A percentile compares a stretch with the other conserved stretches of the same genome.
Evolutionary conservation across 257 asterid genomes (phyloP).

Genomic region (Cordia subcordata): DNA sequence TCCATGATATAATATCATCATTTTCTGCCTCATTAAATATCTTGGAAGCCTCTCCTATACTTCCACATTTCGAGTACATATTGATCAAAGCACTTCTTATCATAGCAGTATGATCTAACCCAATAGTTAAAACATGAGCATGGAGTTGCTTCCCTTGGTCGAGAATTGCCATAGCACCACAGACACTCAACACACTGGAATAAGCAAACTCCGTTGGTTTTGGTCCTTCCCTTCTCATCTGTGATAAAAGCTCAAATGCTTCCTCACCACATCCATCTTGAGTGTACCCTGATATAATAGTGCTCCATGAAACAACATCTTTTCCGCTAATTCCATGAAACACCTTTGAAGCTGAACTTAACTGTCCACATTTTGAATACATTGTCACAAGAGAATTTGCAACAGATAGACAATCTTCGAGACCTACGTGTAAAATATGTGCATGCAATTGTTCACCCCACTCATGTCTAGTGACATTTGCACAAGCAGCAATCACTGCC

Average conservation of each 20-base stretch:
- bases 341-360: conserved; percentile 37
- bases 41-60: conserved; percentile 52
- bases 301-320: conserved; percentile 87
- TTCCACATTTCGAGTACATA: conserved; percentile 90
- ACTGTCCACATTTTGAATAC: conserved; percentile 67
- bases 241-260: conserved; percentile 57
- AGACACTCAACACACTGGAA: conserved; percentile 63
- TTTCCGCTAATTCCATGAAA: conserved; percentile 51
- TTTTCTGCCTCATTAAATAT: conserved; percentile 35
- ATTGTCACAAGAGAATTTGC: conserved; percentile 72
- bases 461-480: conserved; percentile 49
- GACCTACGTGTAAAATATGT: conserved; percentile 54
- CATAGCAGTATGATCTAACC: conserved; percentile 57
- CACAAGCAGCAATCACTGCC: conserved; percentile 66
- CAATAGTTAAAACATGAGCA: conserved; percentile 55
- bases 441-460: conserved; percentile 85
- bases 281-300: conserved; percentile 75
- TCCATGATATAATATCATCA: conserved; percentile 76
- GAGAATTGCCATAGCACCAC: conserved; percentile 75
- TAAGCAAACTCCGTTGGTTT: conserved; percentile 82
- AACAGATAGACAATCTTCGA: conserved; percentile 48
- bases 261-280: conserved; percentile 71
- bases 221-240: conserved; percentile 81
- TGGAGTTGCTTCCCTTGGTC: conserved; percentile 85
- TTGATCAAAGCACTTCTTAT: conserved; percentile 53